Percentiles rank a stretch among this genome's conserved stretches.
Conservation (phyloP, 73 alveolate species). For the Blepharisma japonicum region DNA sequence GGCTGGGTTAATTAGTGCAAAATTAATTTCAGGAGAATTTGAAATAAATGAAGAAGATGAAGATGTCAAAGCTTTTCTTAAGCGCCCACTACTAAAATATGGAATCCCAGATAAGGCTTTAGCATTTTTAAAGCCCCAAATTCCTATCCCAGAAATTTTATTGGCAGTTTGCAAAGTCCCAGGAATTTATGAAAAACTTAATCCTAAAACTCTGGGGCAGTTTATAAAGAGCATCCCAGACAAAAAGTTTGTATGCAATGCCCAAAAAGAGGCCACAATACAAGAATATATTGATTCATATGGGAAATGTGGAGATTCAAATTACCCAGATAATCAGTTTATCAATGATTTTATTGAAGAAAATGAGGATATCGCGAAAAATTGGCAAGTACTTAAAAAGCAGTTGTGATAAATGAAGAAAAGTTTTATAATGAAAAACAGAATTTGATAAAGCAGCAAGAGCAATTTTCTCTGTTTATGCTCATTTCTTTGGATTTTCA, state of each 20-base stretch:
- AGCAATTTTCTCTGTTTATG: slow-evolving; percentile 22
- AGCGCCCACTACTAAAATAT: not conserved
- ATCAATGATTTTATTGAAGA: slow-evolving; percentile 13
- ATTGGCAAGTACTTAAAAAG: not conserved
- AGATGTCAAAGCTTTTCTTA: not conserved
- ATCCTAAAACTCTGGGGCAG: not conserved
- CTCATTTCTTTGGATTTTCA: not conserved
- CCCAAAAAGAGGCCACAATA: not conserved
- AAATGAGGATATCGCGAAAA: not conserved
- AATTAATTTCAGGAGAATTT: slow-evolving; percentile 4
- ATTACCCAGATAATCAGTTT: not conserved
- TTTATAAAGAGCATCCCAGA: no score
- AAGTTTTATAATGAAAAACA: no score
- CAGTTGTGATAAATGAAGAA: no score
- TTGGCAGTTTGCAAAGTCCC: not conserved
- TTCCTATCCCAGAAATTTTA: not conserved
- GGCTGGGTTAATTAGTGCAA: not conserved
- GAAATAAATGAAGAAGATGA: not conserved
- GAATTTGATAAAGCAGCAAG: slow-evolving; percentile 26
- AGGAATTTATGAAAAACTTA: not conserved
- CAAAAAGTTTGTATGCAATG: not conserved
- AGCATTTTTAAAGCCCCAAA: not conserved
- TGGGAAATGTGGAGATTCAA: slow-evolving; percentile 15
- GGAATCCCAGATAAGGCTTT: not conserved
- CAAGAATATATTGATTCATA: not conserved